Evolutionary conservation across 805 yeast species (phyloP).

Genomic region (Hanseniaspora osmophila): DNA sequence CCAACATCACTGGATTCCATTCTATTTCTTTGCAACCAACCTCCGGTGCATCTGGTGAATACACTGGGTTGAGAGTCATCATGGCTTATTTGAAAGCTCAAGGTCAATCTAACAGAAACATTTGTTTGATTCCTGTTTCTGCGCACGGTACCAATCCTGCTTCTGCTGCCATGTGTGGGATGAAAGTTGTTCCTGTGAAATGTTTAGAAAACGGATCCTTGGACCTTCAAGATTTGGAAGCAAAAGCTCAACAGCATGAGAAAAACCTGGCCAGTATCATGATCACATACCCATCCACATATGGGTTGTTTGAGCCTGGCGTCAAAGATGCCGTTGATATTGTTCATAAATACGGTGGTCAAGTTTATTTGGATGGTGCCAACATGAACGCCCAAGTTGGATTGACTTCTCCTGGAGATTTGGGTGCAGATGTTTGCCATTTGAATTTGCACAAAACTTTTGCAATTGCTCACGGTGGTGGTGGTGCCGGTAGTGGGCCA

Average conservation of each 20-base stretch:
- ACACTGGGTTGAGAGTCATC: constrained; percentile 81
- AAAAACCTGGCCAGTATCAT: constrained; percentile 74
- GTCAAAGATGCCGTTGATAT: constrained; percentile 73
- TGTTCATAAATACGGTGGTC: constrained; percentile 80
- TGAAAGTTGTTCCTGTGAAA: constrained; percentile 85
- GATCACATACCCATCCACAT: constrained; percentile 97
- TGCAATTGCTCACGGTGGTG: constrained; percentile 97
- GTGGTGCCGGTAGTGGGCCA: constrained; percentile 99
- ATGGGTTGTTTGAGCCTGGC: constrained; percentile 90
- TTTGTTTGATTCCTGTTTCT: constrained; percentile 89
- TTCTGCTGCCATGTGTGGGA: constrained; percentile 92
- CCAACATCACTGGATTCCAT: constrained; percentile 85
- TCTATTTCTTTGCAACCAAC: constrained; percentile 90
- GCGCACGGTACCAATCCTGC: constrained; percentile 99
- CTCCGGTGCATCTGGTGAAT: constrained; percentile 98
- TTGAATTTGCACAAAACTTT: constrained; percentile 93
- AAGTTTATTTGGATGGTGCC: constrained; percentile 95
- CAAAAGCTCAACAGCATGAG: constrained; percentile 56
- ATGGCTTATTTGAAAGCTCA: constrained; percentile 60
- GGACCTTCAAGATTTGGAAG: constrained; percentile 60
- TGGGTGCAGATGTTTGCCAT: constrained; percentile 97
- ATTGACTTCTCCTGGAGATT: constrained; percentile 88
- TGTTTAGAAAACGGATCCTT: constrained; percentile 78
- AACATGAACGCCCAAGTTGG: constrained; percentile 99
- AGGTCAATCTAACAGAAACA: constrained; percentile 51